Conservation (phyloP, 768 basidiomycete genomes). For the Stropharia rugosoannulata region DNA sequence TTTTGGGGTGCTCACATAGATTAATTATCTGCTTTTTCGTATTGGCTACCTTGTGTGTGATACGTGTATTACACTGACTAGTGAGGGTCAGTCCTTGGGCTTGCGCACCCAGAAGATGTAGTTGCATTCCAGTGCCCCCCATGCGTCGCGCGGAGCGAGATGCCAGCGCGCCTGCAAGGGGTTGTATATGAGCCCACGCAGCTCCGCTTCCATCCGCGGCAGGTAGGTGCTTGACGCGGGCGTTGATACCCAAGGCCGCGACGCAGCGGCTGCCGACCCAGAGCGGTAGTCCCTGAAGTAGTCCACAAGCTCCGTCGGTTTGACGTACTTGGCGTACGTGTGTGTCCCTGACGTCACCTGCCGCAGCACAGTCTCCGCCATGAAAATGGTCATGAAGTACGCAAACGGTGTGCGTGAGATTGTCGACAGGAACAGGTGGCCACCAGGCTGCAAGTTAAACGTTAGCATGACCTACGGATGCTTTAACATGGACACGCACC, state of each 20-base stretch:
- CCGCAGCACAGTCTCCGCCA: slow-evolving; percentile 81
- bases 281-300: slow-evolving; percentile 72
- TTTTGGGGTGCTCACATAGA: slow-evolving; percentile 3
- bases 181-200: slow-evolving; percentile 76
- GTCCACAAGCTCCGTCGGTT: slow-evolving; percentile 77
- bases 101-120: slow-evolving; percentile 90
- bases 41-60: neutral
- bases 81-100: slow-evolving; percentile 32
- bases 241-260: slow-evolving; percentile 59
- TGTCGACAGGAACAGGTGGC: slow-evolving; percentile 93
- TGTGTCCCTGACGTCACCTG: slow-evolving; percentile 89
- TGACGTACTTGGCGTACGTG: slow-evolving; percentile 87
- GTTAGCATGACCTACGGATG: neutral
- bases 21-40: slow-evolving; percentile 1
- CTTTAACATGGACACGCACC: slow-evolving; percentile 36
- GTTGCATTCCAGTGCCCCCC: slow-evolving; percentile 62
- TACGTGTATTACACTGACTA: neutral
- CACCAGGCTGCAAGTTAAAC: slow-evolving; percentile 73
- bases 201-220: slow-evolving; percentile 68
- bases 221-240: slow-evolving; percentile 44
- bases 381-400: slow-evolving; percentile 48
- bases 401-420: slow-evolving; percentile 72
- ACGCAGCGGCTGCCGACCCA: slow-evolving; percentile 2
- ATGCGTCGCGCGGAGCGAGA: slow-evolving; percentile 59
- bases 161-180: slow-evolving; percentile 71